These are phyloP conservation scores for Excoecaria cochinchinensis DNA, from an alignment of 345 rosid genomes.

Conservation along the genomic window DNA sequence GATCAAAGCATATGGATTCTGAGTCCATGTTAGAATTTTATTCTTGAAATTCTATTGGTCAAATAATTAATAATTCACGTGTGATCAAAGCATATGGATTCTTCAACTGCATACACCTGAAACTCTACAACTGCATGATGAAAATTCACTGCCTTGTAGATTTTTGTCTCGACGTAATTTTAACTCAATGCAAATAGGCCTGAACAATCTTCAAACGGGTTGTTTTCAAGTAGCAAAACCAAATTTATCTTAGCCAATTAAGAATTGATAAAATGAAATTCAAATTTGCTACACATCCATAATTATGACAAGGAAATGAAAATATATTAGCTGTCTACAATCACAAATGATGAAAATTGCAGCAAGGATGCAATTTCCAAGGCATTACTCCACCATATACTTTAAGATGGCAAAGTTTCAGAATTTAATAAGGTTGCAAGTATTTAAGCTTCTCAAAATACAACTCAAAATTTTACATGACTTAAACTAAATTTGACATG, in stretches of 20 bases:
- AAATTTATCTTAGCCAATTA: background rate
- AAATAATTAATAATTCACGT: background rate
- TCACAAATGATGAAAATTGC: background rate
- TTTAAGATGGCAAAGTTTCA: background rate
- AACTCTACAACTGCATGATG: background rate
- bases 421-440: background rate
- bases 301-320: background rate
- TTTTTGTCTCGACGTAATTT: background rate
- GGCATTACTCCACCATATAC: no score
- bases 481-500: slow-evolving; percentile 5
- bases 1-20: no score
- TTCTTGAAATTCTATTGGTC: background rate
- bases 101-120: background rate
- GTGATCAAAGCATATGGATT: background rate
- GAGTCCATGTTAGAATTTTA: background rate
- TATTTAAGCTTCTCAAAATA: background rate
- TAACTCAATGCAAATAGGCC: background rate
- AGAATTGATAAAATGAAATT: background rate
- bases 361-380: no score
- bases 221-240: background rate
- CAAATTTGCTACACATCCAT: background rate
- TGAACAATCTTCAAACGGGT: background rate
- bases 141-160: background rate
- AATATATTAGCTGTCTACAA: background rate
- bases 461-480: background rate